Base-by-base conservation (phyloP, 2,329 filamentous ascomycete species). In the Ascochyta viciae-villosae region DNA sequence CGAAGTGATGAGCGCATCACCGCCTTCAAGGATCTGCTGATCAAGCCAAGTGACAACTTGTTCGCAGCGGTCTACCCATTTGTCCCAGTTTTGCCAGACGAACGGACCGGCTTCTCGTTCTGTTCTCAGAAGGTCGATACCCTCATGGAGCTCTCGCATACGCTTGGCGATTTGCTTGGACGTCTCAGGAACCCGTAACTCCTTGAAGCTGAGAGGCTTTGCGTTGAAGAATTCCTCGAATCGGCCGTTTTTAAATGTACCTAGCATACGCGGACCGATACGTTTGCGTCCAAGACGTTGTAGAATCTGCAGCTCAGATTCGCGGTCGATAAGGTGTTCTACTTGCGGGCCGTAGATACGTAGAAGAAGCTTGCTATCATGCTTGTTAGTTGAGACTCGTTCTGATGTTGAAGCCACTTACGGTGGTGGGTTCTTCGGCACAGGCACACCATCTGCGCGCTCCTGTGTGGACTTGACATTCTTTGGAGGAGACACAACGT, bases 211-310 rank as follows among this genome's bases (percentile, higher is more conserved):
- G 38, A 99, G 83, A 0, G 95, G 88, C 34, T 86, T 86, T 0
- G 95, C 92, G 71, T 96, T 87, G 73, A 97, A 90, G 72, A 88
- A 98, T 74, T 99, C 89, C 77, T 99, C 95, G 64, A 99, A 99
- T 5, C 95, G 90, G 9, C 95, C 95, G 70, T 99, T 99, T 50
- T 84, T 86, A 74, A 99, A 99, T 0, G 92, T 97, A 1, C 95
- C 95, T 0, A 99, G 82, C 27, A 99, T 81, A 15, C 92, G 87
- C 5, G 95, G 95, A 3, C 95, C 95, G 62, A 99, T 99, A 66
- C 89, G 92, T 81, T 97, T 96, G 51, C 90, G 88, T 2, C 91
- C 92, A 29, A 99, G 84, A 38, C 95, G 89, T 56, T 89, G 86
- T 16, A 99, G 83, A 44, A 98, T 95, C 57, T 88, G 87, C 15